A percentile compares a stretch with the other conserved stretches of the same genome.
phyloP scores from a whole-genome alignment of 2,329 filamentous ascomycete genomes.

The Aschersonia sp. region DNA sequence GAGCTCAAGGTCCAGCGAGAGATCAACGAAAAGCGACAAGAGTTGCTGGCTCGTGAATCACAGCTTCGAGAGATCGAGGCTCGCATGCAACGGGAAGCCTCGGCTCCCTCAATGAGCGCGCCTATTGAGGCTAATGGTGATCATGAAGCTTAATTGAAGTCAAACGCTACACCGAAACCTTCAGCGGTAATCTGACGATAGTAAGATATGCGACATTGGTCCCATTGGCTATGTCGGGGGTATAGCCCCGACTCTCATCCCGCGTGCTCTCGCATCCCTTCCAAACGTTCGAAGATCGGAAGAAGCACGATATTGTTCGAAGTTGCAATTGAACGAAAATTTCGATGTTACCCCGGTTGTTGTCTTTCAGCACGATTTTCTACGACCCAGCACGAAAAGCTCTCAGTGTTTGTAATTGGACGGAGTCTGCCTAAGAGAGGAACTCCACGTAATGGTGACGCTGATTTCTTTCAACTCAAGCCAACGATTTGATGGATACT shows the following conservation, averaged over 20 bases:
- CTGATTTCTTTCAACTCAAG: too few relatives aligned
- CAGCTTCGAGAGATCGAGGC: conserved; percentile 98
- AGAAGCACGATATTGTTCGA: too few relatives aligned
- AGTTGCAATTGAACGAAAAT: too few relatives aligned
- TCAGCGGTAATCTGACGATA: conserved; percentile 16
- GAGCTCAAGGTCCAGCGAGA: conserved; percentile 99
- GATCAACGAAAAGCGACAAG: conserved; percentile 99
- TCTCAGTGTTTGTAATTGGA: background rate
- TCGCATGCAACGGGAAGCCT: conserved; percentile 80
- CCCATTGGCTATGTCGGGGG: conserved; percentile 33
- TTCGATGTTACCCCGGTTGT: too few relatives aligned
- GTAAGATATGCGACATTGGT: conserved; percentile 23
- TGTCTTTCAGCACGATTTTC: too few relatives aligned
- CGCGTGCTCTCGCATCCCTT: background rate
- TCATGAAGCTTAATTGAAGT: conserved; percentile 29
- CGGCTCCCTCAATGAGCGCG: conserved; percentile 21
- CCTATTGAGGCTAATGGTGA: conserved; percentile 40
- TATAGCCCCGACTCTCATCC: conserved; percentile 11
- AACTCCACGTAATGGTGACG: too few relatives aligned
- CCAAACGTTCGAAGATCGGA: conserved; percentile 24
- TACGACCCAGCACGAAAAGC: too few relatives aligned
- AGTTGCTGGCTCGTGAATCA: conserved; percentile 90
- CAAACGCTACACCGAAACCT: conserved; percentile 14
- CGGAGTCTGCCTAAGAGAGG: background rate
- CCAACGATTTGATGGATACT: too few relatives aligned